Conservation (phyloP, 495 filamentous ascomycete species). For the Friedmanniomyces simplex region DNA sequence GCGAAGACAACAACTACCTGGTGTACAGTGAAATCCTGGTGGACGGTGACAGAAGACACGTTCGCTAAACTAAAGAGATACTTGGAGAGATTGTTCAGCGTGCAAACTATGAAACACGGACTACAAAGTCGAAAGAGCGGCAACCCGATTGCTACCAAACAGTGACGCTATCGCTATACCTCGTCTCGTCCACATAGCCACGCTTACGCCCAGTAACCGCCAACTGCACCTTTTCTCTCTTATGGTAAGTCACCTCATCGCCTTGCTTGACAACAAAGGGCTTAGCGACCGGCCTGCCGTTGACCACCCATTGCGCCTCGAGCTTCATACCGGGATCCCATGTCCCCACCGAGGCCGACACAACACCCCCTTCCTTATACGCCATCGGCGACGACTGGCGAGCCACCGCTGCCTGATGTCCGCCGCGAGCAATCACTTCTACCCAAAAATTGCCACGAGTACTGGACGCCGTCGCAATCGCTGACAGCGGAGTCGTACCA, state of each 20-base stretch:
- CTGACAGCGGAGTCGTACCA: slow-evolving; percentile 13
- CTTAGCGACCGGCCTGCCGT: slow-evolving; percentile 4
- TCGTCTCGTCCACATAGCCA: slow-evolving; percentile 11
- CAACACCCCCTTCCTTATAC: background rate
- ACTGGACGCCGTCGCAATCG: background rate
- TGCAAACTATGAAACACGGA: too few relatives aligned
- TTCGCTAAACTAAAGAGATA: too few relatives aligned
- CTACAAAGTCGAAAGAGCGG: too few relatives aligned
- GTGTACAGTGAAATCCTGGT: too few relatives aligned
- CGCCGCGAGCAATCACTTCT: slow-evolving; percentile 14
- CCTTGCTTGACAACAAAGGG: slow-evolving; percentile 14
- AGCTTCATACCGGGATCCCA: slow-evolving; percentile 22
- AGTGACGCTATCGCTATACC: slow-evolving; percentile 5
- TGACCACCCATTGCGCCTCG: slow-evolving; percentile 18
- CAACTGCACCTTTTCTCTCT: slow-evolving; percentile 8
- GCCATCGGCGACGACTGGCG: slow-evolving; percentile 11
- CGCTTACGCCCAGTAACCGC: slow-evolving; percentile 11
- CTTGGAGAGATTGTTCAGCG: too few relatives aligned
- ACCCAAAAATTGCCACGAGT: slow-evolving; percentile 12
- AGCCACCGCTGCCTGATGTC: slow-evolving; percentile 14
- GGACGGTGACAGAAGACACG: too few relatives aligned
- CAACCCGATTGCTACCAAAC: background rate
- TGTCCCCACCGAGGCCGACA: slow-evolving; percentile 5
- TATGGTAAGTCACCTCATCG: background rate
- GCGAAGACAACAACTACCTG: too few relatives aligned